Base-by-base conservation (phyloP, 352 stramenopile species). In the Blastocystis sp. region DNA sequence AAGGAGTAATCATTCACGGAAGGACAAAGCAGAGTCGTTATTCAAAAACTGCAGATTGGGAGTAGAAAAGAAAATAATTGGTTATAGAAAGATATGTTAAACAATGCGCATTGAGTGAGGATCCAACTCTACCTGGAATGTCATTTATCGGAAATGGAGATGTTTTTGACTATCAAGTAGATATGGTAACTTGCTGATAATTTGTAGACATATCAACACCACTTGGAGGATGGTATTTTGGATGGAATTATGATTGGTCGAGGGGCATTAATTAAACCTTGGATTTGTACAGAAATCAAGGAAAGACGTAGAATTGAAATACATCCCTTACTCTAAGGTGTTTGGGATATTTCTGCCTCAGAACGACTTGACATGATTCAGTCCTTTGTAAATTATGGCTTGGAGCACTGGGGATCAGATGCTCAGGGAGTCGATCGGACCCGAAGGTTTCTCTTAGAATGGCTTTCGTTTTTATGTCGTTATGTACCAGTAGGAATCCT, bases 401-500 rank as follows among this genome's bases (percentile, higher is more conserved):
- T 99, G 35, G 97, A 99, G 90, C 96, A 99, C 92, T 99, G 97
- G 97, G 97, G 97, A 4, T 97, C 93, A 35, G 97, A 99, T 91
- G 93, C 98, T 78, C 96, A 98, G 84, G 97, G 97, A 35, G 95
- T 99, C 78, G 98, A 98, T 91, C 95, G 94, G 69, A 99, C 96
- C 73, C 93, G 97, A 3, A 93, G 97, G 0, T 99, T 99, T 91
- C 90, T 99, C 54, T 93, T 99, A 88, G 97, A 99, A 91, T 99
- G 97, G 97, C 93, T 99, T 62, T 98, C 95, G 22, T 99, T 99
- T 90, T 91, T 98, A n/a, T 97, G 93, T 89, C 93, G 97, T 69
- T 99, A 99, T 93, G 97, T 99, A 78, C 97, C 97, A 35, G 95
- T 98, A 0, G 97, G 96, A 0, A 90, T 99, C 42, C 91, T 99